These are phyloP conservation scores for Bipolaris gigantea DNA, from an alignment of 2,329 filamentous ascomycete genomes.

Conservation along the genomic window DNA sequence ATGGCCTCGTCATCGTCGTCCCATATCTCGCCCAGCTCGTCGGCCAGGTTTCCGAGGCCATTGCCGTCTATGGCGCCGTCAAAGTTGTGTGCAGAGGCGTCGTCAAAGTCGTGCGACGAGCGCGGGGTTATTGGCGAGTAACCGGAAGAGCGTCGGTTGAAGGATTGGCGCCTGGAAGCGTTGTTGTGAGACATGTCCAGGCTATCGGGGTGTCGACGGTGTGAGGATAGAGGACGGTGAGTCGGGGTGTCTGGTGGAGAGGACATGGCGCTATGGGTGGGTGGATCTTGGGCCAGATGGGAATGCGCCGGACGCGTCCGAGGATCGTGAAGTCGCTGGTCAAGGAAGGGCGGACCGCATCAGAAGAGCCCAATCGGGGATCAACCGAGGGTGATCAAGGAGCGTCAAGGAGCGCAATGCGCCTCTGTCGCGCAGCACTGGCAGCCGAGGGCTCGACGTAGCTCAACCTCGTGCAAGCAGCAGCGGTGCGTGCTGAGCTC, in stretches of 20 bases:
- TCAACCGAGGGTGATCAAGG: slow-evolving; percentile 12
- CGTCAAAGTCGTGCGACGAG: slow-evolving; percentile 46
- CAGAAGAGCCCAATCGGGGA: slow-evolving; percentile 17
- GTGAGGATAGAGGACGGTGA: slow-evolving; percentile 41
- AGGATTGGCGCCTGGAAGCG: slow-evolving; percentile 38
- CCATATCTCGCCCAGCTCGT: slow-evolving; percentile 76
- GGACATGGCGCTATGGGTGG: slow-evolving; percentile 35
- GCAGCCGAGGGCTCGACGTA: slow-evolving; percentile 1
- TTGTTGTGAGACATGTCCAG: slow-evolving; percentile 48
- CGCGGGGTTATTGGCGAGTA: slow-evolving; percentile 51
- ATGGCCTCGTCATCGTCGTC: slow-evolving; percentile 64
- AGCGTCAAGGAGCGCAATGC: slow-evolving; percentile 11
- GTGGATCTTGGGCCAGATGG: slow-evolving; percentile 1
- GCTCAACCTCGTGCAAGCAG: background rate
- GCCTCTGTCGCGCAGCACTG: slow-evolving; percentile 12
- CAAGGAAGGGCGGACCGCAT: slow-evolving; percentile 13
- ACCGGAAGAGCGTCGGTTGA: slow-evolving; percentile 50
- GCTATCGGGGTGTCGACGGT: slow-evolving; percentile 47
- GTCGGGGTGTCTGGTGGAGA: slow-evolving; percentile 49
- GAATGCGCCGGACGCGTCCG: slow-evolving; percentile 8
- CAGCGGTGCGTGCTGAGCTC: background rate
- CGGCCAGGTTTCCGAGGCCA: slow-evolving; percentile 75
- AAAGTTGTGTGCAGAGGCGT: slow-evolving; percentile 43
- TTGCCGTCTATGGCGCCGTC: slow-evolving; percentile 49
- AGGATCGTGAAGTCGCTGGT: slow-evolving; percentile 8